phyloP scores from a whole-genome alignment of 176 grass and related monocot species.

The Tillandsia leiboldiana region DNA sequence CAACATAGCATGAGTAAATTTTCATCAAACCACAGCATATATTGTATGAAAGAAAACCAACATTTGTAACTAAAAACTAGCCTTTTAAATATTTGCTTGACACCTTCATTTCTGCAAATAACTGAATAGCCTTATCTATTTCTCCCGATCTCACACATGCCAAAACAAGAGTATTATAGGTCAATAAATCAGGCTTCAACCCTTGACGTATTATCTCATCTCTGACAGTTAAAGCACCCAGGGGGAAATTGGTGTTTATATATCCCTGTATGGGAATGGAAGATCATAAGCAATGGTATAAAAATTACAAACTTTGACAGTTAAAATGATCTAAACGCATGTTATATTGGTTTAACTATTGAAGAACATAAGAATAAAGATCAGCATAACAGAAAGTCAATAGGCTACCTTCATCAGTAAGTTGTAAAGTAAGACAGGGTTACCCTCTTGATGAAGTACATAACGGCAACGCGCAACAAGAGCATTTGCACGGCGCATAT shows the following conservation, averaged over 20 bases:
- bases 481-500: conserved; percentile 90
- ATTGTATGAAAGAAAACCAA: conserved; percentile 22
- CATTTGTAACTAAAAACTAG: conserved; percentile 66
- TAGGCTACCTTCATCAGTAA: conserved; percentile 78
- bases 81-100: conserved; percentile 79
- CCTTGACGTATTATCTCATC: conserved; percentile 85
- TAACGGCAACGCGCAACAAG: conserved; percentile 64
- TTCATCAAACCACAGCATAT: conserved; percentile 19
- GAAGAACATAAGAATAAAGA: not conserved
- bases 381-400: conserved; percentile 10
- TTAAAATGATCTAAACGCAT: not conserved
- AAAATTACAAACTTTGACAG: not conserved
- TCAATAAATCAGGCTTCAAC: conserved; percentile 85
- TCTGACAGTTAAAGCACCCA: conserved; percentile 78
- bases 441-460: conserved; percentile 54
- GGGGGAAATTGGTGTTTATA: conserved; percentile 61
- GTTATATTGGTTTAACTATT: not conserved
- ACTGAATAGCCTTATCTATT: conserved; percentile 61
- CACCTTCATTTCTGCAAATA: conserved; percentile 98
- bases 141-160: conserved; percentile 67
- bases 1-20: conserved; percentile 36
- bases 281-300: not conserved
- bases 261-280: conserved; percentile 54
- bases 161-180: conserved; percentile 83
- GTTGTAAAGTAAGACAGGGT: conserved; percentile 72